phyloP scores from a whole-genome alignment of 257 asterid species.

The Rauvolfia tetraphylla region DNA sequence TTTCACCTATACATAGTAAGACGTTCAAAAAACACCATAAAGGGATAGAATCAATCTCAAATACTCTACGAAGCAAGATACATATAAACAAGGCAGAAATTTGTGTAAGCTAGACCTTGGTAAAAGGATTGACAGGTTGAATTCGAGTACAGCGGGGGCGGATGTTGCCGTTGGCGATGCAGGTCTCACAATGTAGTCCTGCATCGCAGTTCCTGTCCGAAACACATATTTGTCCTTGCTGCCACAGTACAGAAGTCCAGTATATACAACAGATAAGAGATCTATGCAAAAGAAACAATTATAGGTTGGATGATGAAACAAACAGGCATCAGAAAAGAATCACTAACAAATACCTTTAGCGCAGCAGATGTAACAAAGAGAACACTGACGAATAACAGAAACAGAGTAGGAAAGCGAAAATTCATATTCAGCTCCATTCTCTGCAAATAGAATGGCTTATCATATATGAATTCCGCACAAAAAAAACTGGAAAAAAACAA shows the following conservation, averaged over 20 bases:
- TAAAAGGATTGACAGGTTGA: slow-evolving; percentile 66
- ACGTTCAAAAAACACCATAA: slow-evolving; percentile 1
- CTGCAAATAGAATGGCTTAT: neutral
- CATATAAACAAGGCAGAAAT: neutral
- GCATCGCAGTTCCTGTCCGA: slow-evolving; percentile 44
- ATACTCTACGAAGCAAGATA: neutral
- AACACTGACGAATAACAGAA: slow-evolving; percentile 41
- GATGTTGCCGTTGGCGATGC: slow-evolving; percentile 57
- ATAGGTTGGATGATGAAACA: neutral
- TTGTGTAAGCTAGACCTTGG: slow-evolving; percentile 40
- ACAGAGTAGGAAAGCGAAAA: slow-evolving; percentile 24
- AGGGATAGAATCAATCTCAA: slow-evolving; percentile 11
- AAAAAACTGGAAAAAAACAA: neutral
- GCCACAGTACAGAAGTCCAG: slow-evolving; percentile 14
- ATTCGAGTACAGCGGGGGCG: slow-evolving; percentile 82
- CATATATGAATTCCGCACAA: neutral
- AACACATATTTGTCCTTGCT: slow-evolving; percentile 66
- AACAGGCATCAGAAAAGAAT: neutral
- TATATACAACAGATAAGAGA: neutral
- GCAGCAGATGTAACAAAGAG: slow-evolving; percentile 44
- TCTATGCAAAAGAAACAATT: neutral
- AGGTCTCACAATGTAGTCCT: slow-evolving; percentile 88
- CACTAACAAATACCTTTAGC: slow-evolving; percentile 39
- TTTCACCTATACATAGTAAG: slow-evolving; percentile 44
- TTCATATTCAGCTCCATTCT: slow-evolving; percentile 33